Conservation (phyloP, 73 alveolate genomes). For the Effrenium voratum region DNA sequence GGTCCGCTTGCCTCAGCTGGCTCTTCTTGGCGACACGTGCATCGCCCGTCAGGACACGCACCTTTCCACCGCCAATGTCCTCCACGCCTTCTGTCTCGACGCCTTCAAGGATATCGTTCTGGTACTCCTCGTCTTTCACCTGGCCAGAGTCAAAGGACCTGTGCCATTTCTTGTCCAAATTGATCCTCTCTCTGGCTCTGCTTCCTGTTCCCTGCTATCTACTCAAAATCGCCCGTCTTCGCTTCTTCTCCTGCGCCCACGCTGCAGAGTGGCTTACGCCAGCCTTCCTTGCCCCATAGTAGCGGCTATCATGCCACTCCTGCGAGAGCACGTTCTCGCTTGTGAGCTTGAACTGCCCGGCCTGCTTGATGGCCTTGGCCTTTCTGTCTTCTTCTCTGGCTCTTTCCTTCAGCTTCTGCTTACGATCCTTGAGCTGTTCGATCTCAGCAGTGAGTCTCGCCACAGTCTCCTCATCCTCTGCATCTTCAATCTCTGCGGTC, state of each 20-base stretch:
- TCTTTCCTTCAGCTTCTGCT: not conserved
- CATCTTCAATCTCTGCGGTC: not conserved
- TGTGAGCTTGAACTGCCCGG: not conserved
- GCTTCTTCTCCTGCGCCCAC: slow-evolving; percentile 1
- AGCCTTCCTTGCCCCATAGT: not conserved
- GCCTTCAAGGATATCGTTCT: not conserved
- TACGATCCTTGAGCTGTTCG: not conserved
- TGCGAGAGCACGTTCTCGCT: not conserved
- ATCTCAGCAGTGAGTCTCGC: not conserved
- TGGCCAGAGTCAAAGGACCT: not conserved
- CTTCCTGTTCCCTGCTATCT: not conserved
- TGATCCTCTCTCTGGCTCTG: not conserved
- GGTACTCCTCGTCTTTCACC: not conserved
- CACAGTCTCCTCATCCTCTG: not conserved
- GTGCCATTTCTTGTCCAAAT: not conserved
- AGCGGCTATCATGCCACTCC: slow-evolving; percentile 3
- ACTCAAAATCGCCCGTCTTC: not conserved
- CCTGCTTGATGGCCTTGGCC: not conserved
- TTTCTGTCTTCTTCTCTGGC: not conserved
- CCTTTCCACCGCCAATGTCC: not conserved
- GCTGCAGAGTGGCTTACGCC: not conserved
- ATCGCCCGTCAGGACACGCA: not conserved
- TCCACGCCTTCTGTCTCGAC: slow-evolving; percentile 8
- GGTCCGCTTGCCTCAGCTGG: not conserved
- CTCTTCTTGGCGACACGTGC: not conserved